These are phyloP conservation scores for Yamadazyma olivae DNA, from an alignment of 805 yeast genomes.

Conservation along the genomic window DNA sequence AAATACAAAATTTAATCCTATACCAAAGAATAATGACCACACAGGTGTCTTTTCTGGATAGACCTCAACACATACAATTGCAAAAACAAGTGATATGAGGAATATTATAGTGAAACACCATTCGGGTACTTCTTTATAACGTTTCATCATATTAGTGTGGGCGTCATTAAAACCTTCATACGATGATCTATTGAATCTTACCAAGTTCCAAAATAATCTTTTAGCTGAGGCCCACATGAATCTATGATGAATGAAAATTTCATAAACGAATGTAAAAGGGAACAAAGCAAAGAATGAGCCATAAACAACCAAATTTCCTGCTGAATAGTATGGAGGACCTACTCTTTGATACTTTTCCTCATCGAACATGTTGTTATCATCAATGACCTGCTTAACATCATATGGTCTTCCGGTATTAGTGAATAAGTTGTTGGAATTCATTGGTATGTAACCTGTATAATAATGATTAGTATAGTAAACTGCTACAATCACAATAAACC, in stretches of 20 bases:
- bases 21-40: conserved; percentile 55
- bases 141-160: conserved; percentile 27
- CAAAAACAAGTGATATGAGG: conserved; percentile 26
- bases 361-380: conserved; percentile 27
- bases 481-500: conserved; percentile 18
- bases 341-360: conserved; percentile 17
- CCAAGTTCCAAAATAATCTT: conserved; percentile 8
- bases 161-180: conserved; percentile 21
- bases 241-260: conserved; percentile 9
- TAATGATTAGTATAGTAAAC: conserved; percentile 19
- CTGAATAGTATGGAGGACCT: conserved; percentile 30
- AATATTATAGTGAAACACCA: conserved; percentile 26
- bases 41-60: conserved; percentile 51
- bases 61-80: conserved; percentile 25
- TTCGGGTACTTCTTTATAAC: conserved; percentile 35
- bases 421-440: conserved; percentile 43
- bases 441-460: conserved; percentile 27
- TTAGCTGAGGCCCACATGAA: conserved; percentile 13
- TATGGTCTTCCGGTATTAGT: conserved; percentile 48
- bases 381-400: conserved; percentile 40
- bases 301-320: conserved; percentile 24
- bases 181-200: conserved; percentile 5
- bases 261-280: conserved; percentile 20
- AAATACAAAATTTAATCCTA: conserved; percentile 49
- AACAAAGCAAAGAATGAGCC: conserved; percentile 27